Evolutionary conservation across 2,329 filamentous ascomycete genomes (phyloP), one percentile per base, ranked within the genome.

Genomic region (Gyromitra esculenta): DNA sequence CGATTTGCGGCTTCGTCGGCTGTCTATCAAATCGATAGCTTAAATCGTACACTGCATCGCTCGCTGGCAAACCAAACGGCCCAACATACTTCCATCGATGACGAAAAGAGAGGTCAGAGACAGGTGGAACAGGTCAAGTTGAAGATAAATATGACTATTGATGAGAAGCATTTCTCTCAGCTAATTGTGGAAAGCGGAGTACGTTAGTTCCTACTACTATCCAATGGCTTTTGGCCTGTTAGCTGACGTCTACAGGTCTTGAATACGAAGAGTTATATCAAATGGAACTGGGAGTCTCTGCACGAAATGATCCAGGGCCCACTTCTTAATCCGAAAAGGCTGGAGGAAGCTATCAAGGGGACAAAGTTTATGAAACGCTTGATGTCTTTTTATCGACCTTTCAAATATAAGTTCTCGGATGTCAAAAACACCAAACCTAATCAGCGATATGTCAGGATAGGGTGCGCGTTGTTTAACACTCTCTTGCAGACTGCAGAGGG

Each of bases 241-340:
- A n/a, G 54, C 41, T 74, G 43, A 67, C 54, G 48, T 39, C 35
- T 59, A 48, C 90, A 93, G 70, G 93, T 99, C 1, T 86, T 98
- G 59, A 92, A 91, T 78, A 96, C 92, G 76, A 93, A 93, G 77
- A 97, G 97, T 80, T 97, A 92, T 81, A 87, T 90, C 50, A 99
- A 99, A 83, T 99, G 96, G 96, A 95, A 97, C 82, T 99, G 96
- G 96, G 93, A 97, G 77, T 86, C 97, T 48, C 94, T 99, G 54
- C 88, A 94, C 75, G 92, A 91, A 80, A 90, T 98, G 67, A 94
- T 99, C 45, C 95, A 98, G 82, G 96, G 96, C 0, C 96, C 96
- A 0, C 85, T 99, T 25, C 91, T 94, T 31, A 97, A 94, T 79
- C 91, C 94, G 0, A 97, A 97, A 83, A 89, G 96, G 9, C 87